Conservation (phyloP, 352 stramenopile species). For the Sclerospora graminicola region DNA sequence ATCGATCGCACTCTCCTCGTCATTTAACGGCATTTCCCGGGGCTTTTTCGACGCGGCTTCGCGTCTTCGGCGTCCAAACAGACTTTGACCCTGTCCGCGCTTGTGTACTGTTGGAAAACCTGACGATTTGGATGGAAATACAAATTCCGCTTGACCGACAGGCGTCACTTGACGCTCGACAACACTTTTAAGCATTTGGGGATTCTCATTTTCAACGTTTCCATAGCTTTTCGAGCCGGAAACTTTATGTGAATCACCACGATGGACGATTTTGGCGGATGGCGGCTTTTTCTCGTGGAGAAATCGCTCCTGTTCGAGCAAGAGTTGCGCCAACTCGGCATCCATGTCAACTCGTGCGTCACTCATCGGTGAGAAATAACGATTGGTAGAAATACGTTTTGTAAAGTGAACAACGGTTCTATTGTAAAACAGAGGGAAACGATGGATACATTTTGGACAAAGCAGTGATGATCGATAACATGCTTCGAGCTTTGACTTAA, state of each 20-base stretch:
- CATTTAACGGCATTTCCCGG: slow-evolving; percentile 8
- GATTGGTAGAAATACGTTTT: no score
- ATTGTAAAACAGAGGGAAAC: no score
- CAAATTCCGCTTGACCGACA: slow-evolving; percentile 24
- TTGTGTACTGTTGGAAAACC: slow-evolving; percentile 54
- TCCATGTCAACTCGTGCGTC: slow-evolving; percentile 43
- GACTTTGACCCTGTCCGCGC: slow-evolving; percentile 34
- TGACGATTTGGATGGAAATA: slow-evolving; percentile 21
- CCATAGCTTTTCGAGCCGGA: slow-evolving; percentile 1
- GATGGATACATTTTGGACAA: no score
- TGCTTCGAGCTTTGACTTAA: no score
- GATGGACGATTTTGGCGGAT: slow-evolving; percentile 45
- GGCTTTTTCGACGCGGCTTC: slow-evolving; percentile 1
- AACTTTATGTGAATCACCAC: neutral
- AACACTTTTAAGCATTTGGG: slow-evolving; percentile 43
- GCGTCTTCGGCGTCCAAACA: slow-evolving; percentile 55
- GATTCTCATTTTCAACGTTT: slow-evolving; percentile 6
- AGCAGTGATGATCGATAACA: no score
- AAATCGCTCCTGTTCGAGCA: slow-evolving; percentile 78
- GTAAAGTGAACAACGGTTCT: no score
- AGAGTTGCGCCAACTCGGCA: slow-evolving; percentile 62
- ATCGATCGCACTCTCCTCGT: slow-evolving; percentile 46
- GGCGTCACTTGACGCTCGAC: slow-evolving; percentile 49
- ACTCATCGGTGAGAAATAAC: no score
- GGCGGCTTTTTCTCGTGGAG: slow-evolving; percentile 44